A percentile compares a stretch with the other conserved stretches of the same genome.
phyloP scores from a whole-genome alignment of 2,329 filamentous ascomycete genomes.

The Pseudopithomyces maydicus region DNA sequence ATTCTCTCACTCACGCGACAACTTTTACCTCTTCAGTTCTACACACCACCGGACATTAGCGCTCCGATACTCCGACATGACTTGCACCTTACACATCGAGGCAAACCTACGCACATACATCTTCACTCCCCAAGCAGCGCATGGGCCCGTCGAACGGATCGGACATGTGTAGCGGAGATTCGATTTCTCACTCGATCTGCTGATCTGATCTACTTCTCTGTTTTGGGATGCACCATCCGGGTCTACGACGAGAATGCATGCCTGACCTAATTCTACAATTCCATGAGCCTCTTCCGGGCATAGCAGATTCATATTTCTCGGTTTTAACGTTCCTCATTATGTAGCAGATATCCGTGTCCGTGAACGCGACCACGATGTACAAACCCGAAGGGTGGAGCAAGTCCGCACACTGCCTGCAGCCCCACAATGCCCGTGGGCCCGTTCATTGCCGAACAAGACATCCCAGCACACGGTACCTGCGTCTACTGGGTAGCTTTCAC shows the following conservation, averaged over 20 bases:
- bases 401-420: not conserved
- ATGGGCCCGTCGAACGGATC: not conserved
- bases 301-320: not conserved
- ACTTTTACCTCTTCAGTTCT: not conserved
- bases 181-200: not conserved
- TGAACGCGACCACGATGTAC: not conserved
- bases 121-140: not conserved
- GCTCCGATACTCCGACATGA: not conserved
- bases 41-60: not conserved
- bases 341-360: not conserved
- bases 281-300: not conserved
- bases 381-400: not conserved
- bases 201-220: not conserved
- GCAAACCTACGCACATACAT: not conserved
- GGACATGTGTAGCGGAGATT: conserved; percentile 5
- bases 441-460: not conserved
- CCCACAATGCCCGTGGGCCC: not conserved
- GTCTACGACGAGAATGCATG: not conserved
- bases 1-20: not conserved
- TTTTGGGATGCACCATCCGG: not conserved
- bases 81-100: not conserved
- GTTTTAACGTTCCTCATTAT: not conserved
- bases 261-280: conserved; percentile 9
- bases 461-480: not conserved
- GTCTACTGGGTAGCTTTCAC: conserved; percentile 62